A percentile compares a stretch with the other conserved stretches of the same genome.
These are phyloP conservation scores for Plasmodium gaboni DNA, from an alignment of 169 alveolate genomes.

Conservation along the genomic window DNA sequence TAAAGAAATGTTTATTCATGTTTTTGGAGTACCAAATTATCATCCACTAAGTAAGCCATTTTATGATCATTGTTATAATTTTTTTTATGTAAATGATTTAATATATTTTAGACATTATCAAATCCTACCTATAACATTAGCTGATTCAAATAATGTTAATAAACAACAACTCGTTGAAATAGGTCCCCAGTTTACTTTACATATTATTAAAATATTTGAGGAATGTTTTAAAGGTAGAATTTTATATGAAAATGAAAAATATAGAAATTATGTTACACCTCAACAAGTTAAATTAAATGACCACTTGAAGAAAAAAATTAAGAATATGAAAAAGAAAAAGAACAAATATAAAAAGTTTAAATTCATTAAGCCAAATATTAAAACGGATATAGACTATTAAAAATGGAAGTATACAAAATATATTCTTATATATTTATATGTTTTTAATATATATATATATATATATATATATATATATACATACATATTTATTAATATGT, in stretches of 20 bases:
- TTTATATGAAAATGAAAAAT: slow-evolving; percentile 48
- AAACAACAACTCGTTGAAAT: slow-evolving; percentile 90
- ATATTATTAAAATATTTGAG: slow-evolving; percentile 66
- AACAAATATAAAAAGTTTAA: slow-evolving; percentile 3
- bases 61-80: slow-evolving; percentile 95
- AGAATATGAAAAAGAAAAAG: slow-evolving; percentile 17
- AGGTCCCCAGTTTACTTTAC: slow-evolving; percentile 80
- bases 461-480: slow-evolving; percentile 13
- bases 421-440: background rate
- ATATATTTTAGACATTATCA: slow-evolving; percentile 95
- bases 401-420: background rate
- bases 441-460: background rate
- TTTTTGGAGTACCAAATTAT: slow-evolving; percentile 94
- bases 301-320: slow-evolving; percentile 24
- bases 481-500: background rate
- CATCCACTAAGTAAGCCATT: slow-evolving; percentile 98
- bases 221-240: slow-evolving; percentile 64
- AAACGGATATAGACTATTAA: slow-evolving; percentile 64
- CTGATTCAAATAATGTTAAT: slow-evolving; percentile 85
- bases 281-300: slow-evolving; percentile 32
- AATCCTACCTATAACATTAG: slow-evolving; percentile 86
- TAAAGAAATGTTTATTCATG: slow-evolving; percentile 80
- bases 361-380: slow-evolving; percentile 18
- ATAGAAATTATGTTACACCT: slow-evolving; percentile 35
- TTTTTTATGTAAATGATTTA: slow-evolving; percentile 90